Conservation (phyloP, 805 yeast genomes). For the Metschnikowia lochheadii region DNA sequence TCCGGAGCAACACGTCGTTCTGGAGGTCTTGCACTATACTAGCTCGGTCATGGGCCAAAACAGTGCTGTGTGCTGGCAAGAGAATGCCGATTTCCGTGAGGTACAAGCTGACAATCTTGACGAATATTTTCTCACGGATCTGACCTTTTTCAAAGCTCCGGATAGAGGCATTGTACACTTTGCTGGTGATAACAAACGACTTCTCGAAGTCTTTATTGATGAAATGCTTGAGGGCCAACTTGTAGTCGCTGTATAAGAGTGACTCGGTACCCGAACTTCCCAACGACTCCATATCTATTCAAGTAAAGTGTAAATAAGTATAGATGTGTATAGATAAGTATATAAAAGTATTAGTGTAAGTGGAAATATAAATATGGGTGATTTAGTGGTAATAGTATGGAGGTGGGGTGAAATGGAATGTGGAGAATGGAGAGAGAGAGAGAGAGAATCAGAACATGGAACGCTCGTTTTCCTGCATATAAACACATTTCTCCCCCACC, state of each 20-base stretch:
- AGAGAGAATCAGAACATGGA: neutral
- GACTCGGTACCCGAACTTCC: conserved; percentile 10
- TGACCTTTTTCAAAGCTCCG: conserved; percentile 21
- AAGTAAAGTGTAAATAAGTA: too few relatives aligned
- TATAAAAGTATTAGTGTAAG: neutral
- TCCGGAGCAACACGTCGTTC: conserved; percentile 17
- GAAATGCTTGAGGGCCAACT: conserved; percentile 36
- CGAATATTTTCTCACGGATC: conserved; percentile 27
- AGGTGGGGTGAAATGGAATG: too few relatives aligned
- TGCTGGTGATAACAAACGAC: conserved; percentile 26
- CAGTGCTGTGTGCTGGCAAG: conserved; percentile 7
- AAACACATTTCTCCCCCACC: neutral
- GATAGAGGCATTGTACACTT: conserved; percentile 21
- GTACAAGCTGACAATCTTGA: conserved; percentile 33
- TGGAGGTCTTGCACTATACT: conserved; percentile 15
- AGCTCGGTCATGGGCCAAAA: conserved; percentile 6
- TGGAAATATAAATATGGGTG: neutral
- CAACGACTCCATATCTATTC: neutral
- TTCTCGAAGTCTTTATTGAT: conserved; percentile 34
- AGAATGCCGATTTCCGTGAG: conserved; percentile 33
- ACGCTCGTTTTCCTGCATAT: neutral
- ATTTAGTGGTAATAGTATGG: too few relatives aligned
- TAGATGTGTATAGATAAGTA: neutral
- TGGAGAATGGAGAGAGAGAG: too few relatives aligned
- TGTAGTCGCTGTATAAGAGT: conserved; percentile 20